Conservation (phyloP, 106 monocot species). For the Gastrodia elata region DNA sequence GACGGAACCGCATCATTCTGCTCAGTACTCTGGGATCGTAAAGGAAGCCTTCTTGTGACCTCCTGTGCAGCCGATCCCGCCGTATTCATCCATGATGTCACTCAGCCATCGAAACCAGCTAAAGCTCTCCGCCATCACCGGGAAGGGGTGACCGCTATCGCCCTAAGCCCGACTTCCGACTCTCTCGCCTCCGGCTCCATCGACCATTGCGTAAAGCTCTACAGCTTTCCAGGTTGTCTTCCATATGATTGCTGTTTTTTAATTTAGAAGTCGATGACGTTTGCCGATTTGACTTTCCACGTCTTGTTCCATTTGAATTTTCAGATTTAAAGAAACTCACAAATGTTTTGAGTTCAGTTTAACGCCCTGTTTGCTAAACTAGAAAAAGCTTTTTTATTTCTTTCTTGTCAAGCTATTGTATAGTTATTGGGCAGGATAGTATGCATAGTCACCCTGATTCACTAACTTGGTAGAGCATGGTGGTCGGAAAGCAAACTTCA, state of each 20-base stretch:
- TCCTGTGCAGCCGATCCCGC: constrained; percentile 43
- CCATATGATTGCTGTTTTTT: neutral
- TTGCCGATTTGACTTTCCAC: neutral
- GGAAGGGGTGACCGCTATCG: constrained; percentile 79
- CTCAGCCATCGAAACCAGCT: constrained; percentile 26
- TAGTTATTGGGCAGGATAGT: too few species aligned
- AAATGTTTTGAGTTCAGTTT: neutral
- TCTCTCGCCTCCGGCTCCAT: constrained; percentile 81
- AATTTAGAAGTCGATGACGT: neutral
- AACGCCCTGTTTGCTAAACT: too few species aligned
- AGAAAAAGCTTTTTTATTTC: too few species aligned
- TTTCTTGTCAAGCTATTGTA: too few species aligned
- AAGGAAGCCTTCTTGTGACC: constrained; percentile 44
- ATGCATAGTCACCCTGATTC: too few species aligned
- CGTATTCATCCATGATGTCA: constrained; percentile 52
- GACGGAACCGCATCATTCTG: constrained; percentile 31
- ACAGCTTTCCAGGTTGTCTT: constrained; percentile 58
- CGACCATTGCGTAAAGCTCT: constrained; percentile 93
- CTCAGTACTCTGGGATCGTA: constrained; percentile 60
- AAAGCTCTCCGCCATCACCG: constrained; percentile 47
- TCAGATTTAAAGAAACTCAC: neutral
- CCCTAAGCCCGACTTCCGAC: constrained; percentile 45
- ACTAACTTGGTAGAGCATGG: too few species aligned
- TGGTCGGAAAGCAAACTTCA: too few species aligned
- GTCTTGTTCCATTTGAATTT: neutral